A percentile compares a stretch with the other conserved stretches of the same genome.
Conservation (phyloP, 805 yeast genomes). For the Saccharomycopsis lassenensis region DNA sequence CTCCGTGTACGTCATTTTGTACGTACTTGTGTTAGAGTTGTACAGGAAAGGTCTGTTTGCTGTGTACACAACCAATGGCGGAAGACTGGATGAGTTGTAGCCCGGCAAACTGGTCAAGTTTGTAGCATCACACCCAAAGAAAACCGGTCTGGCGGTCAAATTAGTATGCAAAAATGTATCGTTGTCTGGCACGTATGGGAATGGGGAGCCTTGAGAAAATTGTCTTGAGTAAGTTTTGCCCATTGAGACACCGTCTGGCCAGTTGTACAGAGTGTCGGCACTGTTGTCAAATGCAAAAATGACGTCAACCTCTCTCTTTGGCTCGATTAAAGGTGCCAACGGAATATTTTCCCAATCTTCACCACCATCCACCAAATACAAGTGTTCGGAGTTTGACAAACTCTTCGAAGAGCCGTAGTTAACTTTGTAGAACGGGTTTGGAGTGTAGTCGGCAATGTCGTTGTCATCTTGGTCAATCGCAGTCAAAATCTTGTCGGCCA, state of each 20-base stretch:
- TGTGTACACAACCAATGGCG: conserved; percentile 69
- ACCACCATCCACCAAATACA: conserved; percentile 63
- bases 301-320: conserved; percentile 49
- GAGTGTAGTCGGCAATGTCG: conserved; percentile 60
- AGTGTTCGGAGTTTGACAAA: conserved; percentile 30
- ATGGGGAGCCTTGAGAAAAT: conserved; percentile 43
- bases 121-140: conserved; percentile 69
- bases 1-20: conserved; percentile 48
- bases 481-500: conserved; percentile 35
- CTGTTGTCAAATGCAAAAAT: conserved; percentile 57
- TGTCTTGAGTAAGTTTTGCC: conserved; percentile 49
- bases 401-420: conserved; percentile 27
- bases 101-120: conserved; percentile 9
- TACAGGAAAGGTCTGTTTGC: conserved; percentile 63
- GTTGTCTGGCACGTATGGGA: conserved; percentile 73
- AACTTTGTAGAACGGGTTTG: conserved; percentile 57
- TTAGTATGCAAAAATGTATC: conserved; percentile 48
- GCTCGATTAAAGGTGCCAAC: conserved; percentile 49
- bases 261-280: conserved; percentile 43
- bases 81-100: conserved; percentile 30
- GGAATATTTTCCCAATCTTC: conserved; percentile 59
- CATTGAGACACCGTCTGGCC: conserved; percentile 64
- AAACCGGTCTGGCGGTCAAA: conserved; percentile 58
- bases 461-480: conserved; percentile 40
- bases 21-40: conserved; percentile 64